A percentile compares a stretch with the other conserved stretches of the same genome.
Evolutionary conservation across 2,329 filamentous ascomycete species (phyloP).

Genomic region (Gyromitra esculenta): DNA sequence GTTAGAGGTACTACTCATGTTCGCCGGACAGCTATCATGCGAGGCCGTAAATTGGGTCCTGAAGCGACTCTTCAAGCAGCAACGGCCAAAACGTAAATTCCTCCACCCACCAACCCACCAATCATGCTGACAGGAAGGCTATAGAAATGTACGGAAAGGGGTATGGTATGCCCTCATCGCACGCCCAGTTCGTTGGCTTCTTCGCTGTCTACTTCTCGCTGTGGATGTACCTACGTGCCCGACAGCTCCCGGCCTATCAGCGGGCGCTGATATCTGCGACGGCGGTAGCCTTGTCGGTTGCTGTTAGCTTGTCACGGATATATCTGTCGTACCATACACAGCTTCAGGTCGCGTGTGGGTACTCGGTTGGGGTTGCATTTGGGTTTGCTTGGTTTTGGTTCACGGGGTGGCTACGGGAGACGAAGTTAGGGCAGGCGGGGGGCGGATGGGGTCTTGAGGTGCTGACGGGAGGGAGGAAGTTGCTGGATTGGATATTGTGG

Average conservation of each 20-base stretch:
- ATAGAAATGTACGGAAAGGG: slow-evolving; percentile 78
- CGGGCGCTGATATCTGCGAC: slow-evolving; percentile 64
- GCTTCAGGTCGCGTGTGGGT: slow-evolving; percentile 85
- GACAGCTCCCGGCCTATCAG: slow-evolving; percentile 64
- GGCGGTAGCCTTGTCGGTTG: slow-evolving; percentile 70
- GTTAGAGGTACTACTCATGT: slow-evolving; percentile 87
- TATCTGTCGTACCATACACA: slow-evolving; percentile 94
- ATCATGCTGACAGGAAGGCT: slow-evolving; percentile 19
- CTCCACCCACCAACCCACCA: neutral
- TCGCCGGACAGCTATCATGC: slow-evolving; percentile 88
- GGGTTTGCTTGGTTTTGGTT: slow-evolving; percentile 81
- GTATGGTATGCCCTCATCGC: slow-evolving; percentile 96
- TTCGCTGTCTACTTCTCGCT: slow-evolving; percentile 85
- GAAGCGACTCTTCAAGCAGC: slow-evolving; percentile 91
- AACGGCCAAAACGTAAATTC: slow-evolving; percentile 78
- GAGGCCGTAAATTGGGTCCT: slow-evolving; percentile 89
- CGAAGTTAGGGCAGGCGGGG: slow-evolving; percentile 66
- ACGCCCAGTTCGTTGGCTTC: slow-evolving; percentile 93
- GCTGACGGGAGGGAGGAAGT: slow-evolving; percentile 62
- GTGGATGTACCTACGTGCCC: slow-evolving; percentile 84
- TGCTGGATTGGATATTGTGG: slow-evolving; percentile 75
- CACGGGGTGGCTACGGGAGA: slow-evolving; percentile 72
- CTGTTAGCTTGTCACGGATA: slow-evolving; percentile 82
- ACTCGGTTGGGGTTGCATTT: slow-evolving; percentile 73
- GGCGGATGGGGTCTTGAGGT: slow-evolving; percentile 39